Base-by-base conservation (phyloP, 2,329 filamentous ascomycete genomes). In the Polytolypa hystricis region DNA sequence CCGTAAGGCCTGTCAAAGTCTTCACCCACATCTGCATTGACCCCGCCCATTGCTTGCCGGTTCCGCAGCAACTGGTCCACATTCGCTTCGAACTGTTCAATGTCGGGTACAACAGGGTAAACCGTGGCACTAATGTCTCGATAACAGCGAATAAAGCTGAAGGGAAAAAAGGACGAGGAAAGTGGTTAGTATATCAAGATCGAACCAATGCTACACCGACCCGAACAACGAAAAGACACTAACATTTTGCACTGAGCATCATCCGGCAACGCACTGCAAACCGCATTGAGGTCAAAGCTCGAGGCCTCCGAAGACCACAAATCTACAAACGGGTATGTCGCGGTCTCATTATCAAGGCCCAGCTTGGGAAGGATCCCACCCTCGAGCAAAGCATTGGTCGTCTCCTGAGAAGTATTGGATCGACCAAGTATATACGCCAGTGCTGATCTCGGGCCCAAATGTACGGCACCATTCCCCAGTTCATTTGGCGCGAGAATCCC, bases 241-340 rank as follows among this genome's bases (percentile, higher is more conserved):
- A 27, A 66, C 60, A 62, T 67, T 45, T 72, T 60, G 46, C 73
- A 74, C 47, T 77, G 69, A 15, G 66, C 59, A 47, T 79, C 74
- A 41, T 60, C 67, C 0, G 74, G 74, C 20, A 79, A 56, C 1
- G 72, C 71, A 45, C 70, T 73, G 23, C 71, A 72, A 2, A 79
- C 63, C 35, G 75, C 72, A 39, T 63, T 68, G 4, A 74, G 65
- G 47, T 74, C 69, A 42, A 70, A 65, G 4, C 71, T 62, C 1
- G 71, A 74, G 33, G 70, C 73, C 39, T 77, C 72, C 2, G 71
- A 72, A 4, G 74, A 75, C 73, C 74, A 79, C 2, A 79, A 56
- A 48, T 78, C 74, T 18, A 79, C 72, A 47, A 79, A 79, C 5
- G 74, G 74, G 48, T 79, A 79, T 6, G 74, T 78, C 3, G 73